A percentile compares a stretch with the other conserved stretches of the same genome.
Evolutionary conservation across 176 grass and related monocot genomes (phyloP).

Genomic region (Eleusine indica): DNA sequence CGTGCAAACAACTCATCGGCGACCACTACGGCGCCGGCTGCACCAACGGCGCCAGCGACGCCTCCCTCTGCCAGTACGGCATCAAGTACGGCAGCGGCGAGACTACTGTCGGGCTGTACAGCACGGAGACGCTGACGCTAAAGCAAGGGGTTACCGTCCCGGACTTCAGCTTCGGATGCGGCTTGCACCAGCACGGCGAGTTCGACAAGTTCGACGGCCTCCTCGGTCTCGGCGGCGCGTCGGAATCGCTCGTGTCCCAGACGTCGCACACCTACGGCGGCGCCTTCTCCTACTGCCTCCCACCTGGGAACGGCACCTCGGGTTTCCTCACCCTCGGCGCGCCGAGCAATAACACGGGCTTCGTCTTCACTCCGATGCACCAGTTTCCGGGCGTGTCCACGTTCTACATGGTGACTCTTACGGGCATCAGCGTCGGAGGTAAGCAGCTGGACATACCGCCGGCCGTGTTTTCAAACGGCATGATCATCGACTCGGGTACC

Average conservation of each 20-base stretch:
- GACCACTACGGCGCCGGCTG: background rate
- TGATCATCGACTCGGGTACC: conserved; percentile 69
- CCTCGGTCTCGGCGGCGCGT: conserved; percentile 57
- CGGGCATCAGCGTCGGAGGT: conserved; percentile 51
- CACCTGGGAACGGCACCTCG: background rate
- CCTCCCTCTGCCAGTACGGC: conserved; percentile 24
- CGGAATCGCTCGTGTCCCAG: conserved; percentile 62
- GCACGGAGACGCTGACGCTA: conserved; percentile 56
- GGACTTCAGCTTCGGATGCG: conserved; percentile 60
- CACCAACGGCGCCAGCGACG: background rate
- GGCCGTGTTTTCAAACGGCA: conserved; percentile 32
- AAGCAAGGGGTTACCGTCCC: background rate
- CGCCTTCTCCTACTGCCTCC: conserved; percentile 75
- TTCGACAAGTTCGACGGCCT: conserved; percentile 61
- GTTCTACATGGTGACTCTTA: conserved; percentile 50
- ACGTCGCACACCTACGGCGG: conserved; percentile 37
- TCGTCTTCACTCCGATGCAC: conserved; percentile 50
- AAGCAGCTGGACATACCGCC: conserved; percentile 30
- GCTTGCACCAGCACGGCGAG: conserved; percentile 38
- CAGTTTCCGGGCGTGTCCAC: background rate
- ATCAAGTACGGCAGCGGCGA: conserved; percentile 15
- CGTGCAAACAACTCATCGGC: background rate
- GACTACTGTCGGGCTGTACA: conserved; percentile 52
- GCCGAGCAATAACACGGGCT: background rate
- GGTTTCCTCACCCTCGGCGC: conserved; percentile 67